Base-by-base conservation (phyloP, 2,329 filamentous ascomycete genomes). In the Fusarium piperis region DNA sequence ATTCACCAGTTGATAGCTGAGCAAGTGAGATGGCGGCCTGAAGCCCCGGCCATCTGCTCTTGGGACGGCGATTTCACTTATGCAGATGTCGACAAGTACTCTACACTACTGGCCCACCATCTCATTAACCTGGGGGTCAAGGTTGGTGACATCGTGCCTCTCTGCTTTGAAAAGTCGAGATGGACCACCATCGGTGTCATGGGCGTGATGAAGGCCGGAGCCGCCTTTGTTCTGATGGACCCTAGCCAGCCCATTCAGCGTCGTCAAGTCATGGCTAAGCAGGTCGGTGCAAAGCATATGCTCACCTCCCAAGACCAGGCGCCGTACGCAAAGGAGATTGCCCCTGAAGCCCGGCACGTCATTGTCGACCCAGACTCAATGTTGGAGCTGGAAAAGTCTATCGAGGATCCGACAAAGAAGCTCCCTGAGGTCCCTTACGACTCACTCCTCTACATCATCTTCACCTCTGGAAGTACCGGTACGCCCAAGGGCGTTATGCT, bases 391-490 rank as follows among this genome's bases (percentile, higher is more conserved):
- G 74, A 62, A n/a, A 38, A 66, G 28, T 72, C 66, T 15, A 65
- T 60, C 2, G 46, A 70, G 16, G 67, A 64, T 32, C 65, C 66
- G 9, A 64, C 68, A 4, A 72, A 51, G 36, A 70, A 57, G 11
- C 74, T 84, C 1, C 82, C 83, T 0, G 55, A 64, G 0, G 82
- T 86, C n/a, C 78, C 90, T 3, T 71, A 84, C 3, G 77, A 77
- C 6, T 78, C 81, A 1, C 81, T 84, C 10, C 81, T 86, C 35
- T 87, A 87, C 67, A 87, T 91, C 73, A 90, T 91, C 74, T 91
- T 91, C 76, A 91, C 89, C 12, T 91, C 89, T 1, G 89, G 89
- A 15, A 91, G 88, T 65, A 91, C 90, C 0, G 89, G 90, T 8
- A 86, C 85, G 65, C 90, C 89, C 2, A 91, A 91, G 80, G 90